Percentiles rank a stretch among this genome's conserved stretches.
Evolutionary conservation across 345 rosid species (phyloP).

Genomic region (Salix exigua): DNA sequence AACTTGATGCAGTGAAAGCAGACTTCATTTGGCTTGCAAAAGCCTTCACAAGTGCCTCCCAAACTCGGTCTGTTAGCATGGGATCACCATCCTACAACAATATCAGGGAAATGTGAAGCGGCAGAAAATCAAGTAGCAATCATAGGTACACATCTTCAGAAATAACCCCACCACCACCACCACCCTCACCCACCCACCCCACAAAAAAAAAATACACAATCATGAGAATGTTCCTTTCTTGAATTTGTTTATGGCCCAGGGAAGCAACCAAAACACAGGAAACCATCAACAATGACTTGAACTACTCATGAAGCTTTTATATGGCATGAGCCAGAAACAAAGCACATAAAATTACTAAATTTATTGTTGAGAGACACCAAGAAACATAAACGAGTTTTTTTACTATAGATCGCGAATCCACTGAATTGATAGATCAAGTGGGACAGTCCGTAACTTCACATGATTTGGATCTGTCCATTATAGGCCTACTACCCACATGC

Average conservation of each 20-base stretch:
- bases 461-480: background rate
- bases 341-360: background rate
- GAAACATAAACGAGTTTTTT: background rate
- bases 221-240: background rate
- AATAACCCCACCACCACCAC: background rate
- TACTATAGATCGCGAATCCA: background rate
- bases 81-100: conserved; percentile 63
- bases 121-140: background rate
- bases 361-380: background rate
- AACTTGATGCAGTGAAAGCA: conserved; percentile 94
- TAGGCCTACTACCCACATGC: background rate
- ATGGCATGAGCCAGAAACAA: background rate
- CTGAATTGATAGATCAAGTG: background rate
- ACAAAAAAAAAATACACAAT: too few relatives aligned
- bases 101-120: background rate
- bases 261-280: background rate
- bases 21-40: conserved; percentile 93
- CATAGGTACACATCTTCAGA: background rate
- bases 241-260: background rate
- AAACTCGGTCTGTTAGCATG: conserved; percentile 79
- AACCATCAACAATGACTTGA: background rate
- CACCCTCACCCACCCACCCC: background rate
- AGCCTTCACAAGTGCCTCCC: conserved; percentile 94
- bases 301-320: background rate
- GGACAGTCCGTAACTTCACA: background rate